phyloP scores from a whole-genome alignment of 805 yeast genomes.

The Suhomyces faveliae region DNA sequence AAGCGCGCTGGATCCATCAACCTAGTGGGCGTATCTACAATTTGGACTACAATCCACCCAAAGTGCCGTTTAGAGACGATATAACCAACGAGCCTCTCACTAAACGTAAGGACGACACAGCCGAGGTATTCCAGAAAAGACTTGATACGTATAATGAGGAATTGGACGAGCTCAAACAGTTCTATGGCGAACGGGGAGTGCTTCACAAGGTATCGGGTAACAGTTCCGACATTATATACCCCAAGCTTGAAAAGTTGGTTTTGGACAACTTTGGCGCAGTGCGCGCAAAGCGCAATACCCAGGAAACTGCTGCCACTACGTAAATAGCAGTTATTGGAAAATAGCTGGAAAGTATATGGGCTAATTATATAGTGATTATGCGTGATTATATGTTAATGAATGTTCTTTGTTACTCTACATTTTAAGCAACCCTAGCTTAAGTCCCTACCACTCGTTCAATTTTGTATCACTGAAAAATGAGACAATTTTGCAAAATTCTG shows the following conservation, averaged over 20 bases:
- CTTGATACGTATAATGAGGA: slow-evolving; percentile 59
- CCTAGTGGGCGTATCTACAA: slow-evolving; percentile 88
- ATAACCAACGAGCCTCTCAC: slow-evolving; percentile 82
- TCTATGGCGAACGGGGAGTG: slow-evolving; percentile 47
- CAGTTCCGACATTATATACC: slow-evolving; percentile 81
- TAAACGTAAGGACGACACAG: slow-evolving; percentile 82
- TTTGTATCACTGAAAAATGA: no score
- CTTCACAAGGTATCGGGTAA: slow-evolving; percentile 64
- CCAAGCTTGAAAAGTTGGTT: slow-evolving; percentile 52
- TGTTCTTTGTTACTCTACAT: no score
- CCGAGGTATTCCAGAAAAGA: slow-evolving; percentile 66
- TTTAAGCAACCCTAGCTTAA: no score
- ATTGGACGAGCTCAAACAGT: slow-evolving; percentile 63
- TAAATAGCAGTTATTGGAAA: no score
- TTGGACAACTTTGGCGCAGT: slow-evolving; percentile 3
- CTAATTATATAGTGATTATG: no score
- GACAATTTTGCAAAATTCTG: no score
- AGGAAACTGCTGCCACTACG: background rate
- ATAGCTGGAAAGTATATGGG: no score
- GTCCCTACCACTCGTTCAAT: no score
- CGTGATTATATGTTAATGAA: no score
- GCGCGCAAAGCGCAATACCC: background rate
- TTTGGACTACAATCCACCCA: slow-evolving; percentile 86
- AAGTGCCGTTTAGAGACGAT: slow-evolving; percentile 76
- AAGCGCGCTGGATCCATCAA: slow-evolving; percentile 79